A percentile compares a stretch with the other conserved stretches of the same genome.
These are phyloP conservation scores for Tolypocladium album DNA, from an alignment of 2,329 filamentous ascomycete genomes.

Conservation along the genomic window DNA sequence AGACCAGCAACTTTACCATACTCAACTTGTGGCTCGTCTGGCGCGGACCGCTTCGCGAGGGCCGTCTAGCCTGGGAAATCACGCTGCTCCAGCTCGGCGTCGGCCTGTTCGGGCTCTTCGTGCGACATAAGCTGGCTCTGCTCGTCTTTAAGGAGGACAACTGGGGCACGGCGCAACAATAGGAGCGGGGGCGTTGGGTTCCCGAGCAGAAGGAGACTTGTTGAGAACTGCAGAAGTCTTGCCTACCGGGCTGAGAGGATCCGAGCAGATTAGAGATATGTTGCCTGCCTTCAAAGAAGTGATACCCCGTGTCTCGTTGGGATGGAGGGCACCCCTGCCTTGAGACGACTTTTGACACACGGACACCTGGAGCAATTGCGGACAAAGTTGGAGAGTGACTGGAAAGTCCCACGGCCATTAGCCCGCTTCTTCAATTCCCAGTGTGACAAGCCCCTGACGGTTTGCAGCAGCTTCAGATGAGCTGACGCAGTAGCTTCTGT, in stretches of 20 bases:
- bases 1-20: conserved; percentile 85
- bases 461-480: neutral
- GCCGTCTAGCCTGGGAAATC: conserved; percentile 70
- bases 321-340: neutral
- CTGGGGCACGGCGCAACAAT: conserved; percentile 29
- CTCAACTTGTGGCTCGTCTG: conserved; percentile 95
- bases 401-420: neutral
- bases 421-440: neutral
- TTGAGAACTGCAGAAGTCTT: neutral
- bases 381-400: neutral
- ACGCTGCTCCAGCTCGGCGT: conserved; percentile 65
- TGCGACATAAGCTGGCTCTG: conserved; percentile 75
- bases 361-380: neutral
- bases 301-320: neutral
- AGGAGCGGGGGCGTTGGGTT: neutral
- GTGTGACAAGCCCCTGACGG: neutral
- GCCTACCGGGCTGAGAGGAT: neutral
- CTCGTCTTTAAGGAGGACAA: conserved; percentile 91
- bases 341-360: neutral
- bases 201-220: too few relatives aligned
- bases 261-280: neutral
- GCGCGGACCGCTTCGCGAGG: conserved; percentile 84
- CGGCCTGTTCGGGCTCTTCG: conserved; percentile 74
- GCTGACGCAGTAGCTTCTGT: neutral
- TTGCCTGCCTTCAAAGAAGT: neutral